Evolutionary conservation across 805 yeast genomes (phyloP).

Genomic region (Zygoascus ofunaensis): DNA sequence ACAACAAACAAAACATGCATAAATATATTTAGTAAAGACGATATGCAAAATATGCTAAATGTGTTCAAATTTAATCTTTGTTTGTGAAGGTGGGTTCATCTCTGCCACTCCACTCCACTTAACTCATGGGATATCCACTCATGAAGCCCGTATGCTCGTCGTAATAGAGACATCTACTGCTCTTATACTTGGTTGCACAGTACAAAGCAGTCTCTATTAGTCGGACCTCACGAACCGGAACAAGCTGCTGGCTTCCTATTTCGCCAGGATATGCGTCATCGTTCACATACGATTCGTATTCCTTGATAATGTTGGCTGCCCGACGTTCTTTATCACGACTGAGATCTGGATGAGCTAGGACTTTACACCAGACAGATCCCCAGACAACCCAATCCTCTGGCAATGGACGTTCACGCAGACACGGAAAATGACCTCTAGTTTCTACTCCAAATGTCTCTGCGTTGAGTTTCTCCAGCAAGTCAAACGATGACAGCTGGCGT

Average conservation of each 20-base stretch:
- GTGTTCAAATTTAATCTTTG: too few relatives aligned
- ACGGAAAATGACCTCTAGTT: conserved; percentile 9
- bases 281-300: conserved; percentile 8
- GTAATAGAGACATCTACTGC: not conserved
- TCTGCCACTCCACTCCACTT: too few relatives aligned
- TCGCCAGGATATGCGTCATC: conserved; percentile 17
- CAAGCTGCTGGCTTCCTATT: conserved; percentile 7
- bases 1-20: too few relatives aligned
- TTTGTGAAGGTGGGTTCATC: too few relatives aligned
- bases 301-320: not conserved
- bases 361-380: conserved; percentile 17
- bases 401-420: conserved; percentile 14
- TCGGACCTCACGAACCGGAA: conserved; percentile 10
- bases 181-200: conserved; percentile 4
- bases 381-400: conserved; percentile 18
- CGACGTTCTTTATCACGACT: not conserved
- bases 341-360: conserved; percentile 3
- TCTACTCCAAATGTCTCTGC: conserved; percentile 5
- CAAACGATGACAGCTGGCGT: not conserved
- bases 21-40: too few relatives aligned
- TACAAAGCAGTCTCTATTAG: conserved; percentile 11
- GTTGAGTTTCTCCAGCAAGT: conserved; percentile 5
- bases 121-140: not conserved
- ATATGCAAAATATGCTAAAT: too few relatives aligned
- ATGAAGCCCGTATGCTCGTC: not conserved